These are phyloP conservation scores for Pugionium dolabratum DNA, from an alignment of 345 rosid species.

Conservation along the genomic window DNA sequence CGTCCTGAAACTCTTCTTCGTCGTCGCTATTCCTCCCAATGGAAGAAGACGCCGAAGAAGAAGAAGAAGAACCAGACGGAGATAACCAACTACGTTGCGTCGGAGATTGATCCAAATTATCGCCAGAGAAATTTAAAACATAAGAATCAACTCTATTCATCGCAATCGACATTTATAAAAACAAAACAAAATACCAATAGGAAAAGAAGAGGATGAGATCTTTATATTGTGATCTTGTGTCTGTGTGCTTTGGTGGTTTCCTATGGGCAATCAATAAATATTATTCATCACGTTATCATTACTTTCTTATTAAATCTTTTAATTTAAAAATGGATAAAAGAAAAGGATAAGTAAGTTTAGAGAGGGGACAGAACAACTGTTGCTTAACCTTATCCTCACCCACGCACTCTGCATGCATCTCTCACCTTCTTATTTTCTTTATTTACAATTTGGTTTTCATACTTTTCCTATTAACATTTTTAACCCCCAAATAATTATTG, in stretches of 20 bases:
- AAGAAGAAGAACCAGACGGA: constrained; percentile 36
- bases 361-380: constrained; percentile 27
- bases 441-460: constrained; percentile 4
- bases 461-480: not conserved
- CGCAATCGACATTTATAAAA: constrained; percentile 36
- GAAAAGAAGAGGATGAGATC: constrained; percentile 33
- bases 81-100: constrained; percentile 19
- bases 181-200: not conserved
- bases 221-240: constrained; percentile 25
- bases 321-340: not conserved
- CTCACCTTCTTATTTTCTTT: constrained; percentile 7
- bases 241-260: constrained; percentile 26
- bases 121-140: constrained; percentile 31
- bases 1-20: constrained; percentile 31
- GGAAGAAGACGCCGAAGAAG: constrained; percentile 32
- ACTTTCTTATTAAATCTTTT: not conserved
- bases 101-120: constrained; percentile 28
- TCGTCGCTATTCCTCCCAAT: constrained; percentile 61
- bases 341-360: constrained; percentile 24
- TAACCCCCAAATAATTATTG: too few species aligned
- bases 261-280: constrained; percentile 10
- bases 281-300: constrained; percentile 32
- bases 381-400: constrained; percentile 38
- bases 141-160: constrained; percentile 39
- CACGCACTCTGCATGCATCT: constrained; percentile 32